These are phyloP conservation scores for Fusarium acutatum DNA, from an alignment of 2,329 filamentous ascomycete genomes.

Conservation along the genomic window DNA sequence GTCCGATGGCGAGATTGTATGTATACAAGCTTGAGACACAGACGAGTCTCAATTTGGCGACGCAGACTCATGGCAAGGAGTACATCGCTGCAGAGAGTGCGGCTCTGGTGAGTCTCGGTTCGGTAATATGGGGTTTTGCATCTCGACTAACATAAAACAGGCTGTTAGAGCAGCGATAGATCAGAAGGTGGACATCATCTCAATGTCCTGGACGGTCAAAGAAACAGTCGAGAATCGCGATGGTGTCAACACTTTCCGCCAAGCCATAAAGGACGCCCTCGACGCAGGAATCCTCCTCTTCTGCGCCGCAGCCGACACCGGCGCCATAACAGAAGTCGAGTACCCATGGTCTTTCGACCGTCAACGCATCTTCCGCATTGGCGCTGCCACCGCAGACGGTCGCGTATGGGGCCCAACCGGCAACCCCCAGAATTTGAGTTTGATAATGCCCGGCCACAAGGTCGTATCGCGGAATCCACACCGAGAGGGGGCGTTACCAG, in stretches of 20 bases:
- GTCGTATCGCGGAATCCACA: background rate
- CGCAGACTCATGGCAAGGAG: background rate
- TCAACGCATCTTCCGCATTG: slow-evolving; percentile 5
- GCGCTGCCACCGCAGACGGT: slow-evolving; percentile 5
- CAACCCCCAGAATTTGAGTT: background rate
- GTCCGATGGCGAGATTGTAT: background rate
- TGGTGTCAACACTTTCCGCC: background rate
- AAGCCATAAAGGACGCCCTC: background rate
- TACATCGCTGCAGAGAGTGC: slow-evolving; percentile 7
- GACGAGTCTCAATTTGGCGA: background rate
- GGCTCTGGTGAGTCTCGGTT: background rate
- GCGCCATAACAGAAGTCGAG: background rate
- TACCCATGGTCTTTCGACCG: slow-evolving; percentile 1
- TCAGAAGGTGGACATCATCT: slow-evolving; percentile 16
- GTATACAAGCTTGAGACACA: slow-evolving; percentile 22
- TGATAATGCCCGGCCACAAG: slow-evolving; percentile 6
- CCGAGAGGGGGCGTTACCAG: background rate
- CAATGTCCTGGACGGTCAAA: slow-evolving; percentile 24
- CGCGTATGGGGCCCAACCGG: background rate
- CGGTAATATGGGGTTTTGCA: rapidly evolving
- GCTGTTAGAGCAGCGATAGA: slow-evolving; percentile 17
- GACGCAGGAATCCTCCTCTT: background rate
- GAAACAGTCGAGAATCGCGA: background rate
- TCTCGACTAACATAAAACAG: background rate
- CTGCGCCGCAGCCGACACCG: background rate